phyloP scores from a whole-genome alignment of 139 green algal species.

The Eudorina sp. region DNA sequence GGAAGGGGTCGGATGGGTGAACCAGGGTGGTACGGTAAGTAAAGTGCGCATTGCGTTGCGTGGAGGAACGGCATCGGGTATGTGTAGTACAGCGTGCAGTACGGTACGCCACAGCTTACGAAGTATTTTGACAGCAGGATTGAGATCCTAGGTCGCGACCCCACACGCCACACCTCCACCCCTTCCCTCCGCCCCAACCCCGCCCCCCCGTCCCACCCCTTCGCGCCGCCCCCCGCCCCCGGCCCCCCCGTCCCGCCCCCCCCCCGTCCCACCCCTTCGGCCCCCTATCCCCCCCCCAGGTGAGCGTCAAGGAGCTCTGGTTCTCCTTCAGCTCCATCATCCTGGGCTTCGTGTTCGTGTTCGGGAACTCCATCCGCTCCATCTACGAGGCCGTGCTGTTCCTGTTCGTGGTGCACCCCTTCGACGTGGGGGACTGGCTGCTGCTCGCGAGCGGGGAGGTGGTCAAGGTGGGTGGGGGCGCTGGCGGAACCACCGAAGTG shows the following conservation, averaged over 20 bases:
- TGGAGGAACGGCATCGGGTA: no score
- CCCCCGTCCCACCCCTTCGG: neutral
- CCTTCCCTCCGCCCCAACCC: neutral
- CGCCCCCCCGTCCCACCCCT: no score
- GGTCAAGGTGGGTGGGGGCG: constrained; percentile 44
- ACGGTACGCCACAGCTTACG: no score
- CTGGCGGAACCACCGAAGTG: no score
- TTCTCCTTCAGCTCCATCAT: constrained; percentile 60
- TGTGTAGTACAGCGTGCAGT: no score
- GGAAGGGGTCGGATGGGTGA: neutral
- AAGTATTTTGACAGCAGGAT: no score
- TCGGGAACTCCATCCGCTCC: constrained; percentile 69
- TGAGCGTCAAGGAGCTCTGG: constrained; percentile 67
- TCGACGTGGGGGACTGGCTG: constrained; percentile 80
- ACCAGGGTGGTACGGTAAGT: no score
- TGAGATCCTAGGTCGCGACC: no score
- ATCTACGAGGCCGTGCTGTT: constrained; percentile 78
- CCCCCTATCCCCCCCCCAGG: constrained; percentile 49
- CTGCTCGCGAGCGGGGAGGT: constrained; percentile 49
- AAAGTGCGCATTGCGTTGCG: no score
- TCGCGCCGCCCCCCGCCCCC: neutral
- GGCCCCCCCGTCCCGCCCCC: no score
- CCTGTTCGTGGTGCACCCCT: constrained; percentile 84
- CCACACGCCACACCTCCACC: no score
- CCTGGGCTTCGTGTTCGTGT: constrained; percentile 73